Base-by-base conservation (phyloP, 129 eudicot genomes). In the Arctium minus region DNA sequence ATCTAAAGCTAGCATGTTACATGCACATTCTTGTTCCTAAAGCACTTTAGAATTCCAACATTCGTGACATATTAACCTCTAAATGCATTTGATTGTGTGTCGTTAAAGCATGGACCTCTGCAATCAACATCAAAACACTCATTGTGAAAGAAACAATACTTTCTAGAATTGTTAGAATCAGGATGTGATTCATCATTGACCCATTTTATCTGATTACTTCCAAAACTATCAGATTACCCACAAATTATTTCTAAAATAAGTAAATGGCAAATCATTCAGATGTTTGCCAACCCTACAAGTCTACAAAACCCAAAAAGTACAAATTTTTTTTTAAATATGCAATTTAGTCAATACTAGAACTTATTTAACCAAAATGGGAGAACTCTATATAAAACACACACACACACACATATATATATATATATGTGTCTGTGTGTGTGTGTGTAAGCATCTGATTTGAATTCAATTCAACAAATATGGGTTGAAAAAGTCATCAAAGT, bases 1-100 rank as follows among this genome's bases (percentile, higher is more conserved):
- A 80, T 50, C 77, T 56, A 72, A 50, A 50, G 17, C 74, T 81
- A 79, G 44, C 76, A 79, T 50, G 64, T 10, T 48, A 50, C 64
- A 12, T 13, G 64, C 64, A 50, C 65, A 53, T 53, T 53, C 65
- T 48, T 11, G 60, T 48, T 10, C 17, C 60, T 4, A 15, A 53
- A 53, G 65, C 18, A 17, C 65, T 17, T 53, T 53, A 53, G 18
- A 53, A 53, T 53, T 53, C 18, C 65, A 53, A 53, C 65, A 53
- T 53, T 53, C 22, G 27, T 53, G 65, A 15, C 65, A 53, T 53
- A 22, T 53, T 53, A 53, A 53, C 65, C 65, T 53, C 18, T 53
- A 53, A 15, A 53, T 15, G 65, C 65, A 15, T 53, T 53, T 27
- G 9, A 60, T 60, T 60, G 68, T n/a, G 68, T 60, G 68, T 60